Base-by-base conservation (phyloP, 306 rosid species). In the Gillenia trifoliata region DNA sequence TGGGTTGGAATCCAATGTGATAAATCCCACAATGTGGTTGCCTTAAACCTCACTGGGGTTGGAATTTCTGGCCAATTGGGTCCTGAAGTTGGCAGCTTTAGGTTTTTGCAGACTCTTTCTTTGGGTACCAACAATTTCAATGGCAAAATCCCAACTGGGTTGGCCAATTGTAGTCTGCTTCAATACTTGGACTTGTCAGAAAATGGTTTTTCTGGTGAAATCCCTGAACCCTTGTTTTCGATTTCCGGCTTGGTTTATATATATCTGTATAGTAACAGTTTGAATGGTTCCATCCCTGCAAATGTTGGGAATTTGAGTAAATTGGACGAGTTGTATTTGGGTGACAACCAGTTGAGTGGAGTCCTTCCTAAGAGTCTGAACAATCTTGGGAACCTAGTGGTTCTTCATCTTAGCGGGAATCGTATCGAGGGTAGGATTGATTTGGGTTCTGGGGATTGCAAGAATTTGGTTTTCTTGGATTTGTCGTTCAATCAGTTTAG, bases 1-100 rank as follows among this genome's bases (percentile, higher is more conserved):
- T 93, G 98, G 98, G 70, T 31, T 0, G 98, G 97, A 71, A 72
- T 93, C 26, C 30, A 70, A 11, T 91, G 98, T 54, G 84, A 87
- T 85, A 67, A n/a, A 55, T 31, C 75, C 66, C 75, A 75, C 70
- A 66, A 68, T 74, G 87, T 91, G 3, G 10, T 85, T 60, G 70
- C 87, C 76, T 86, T 93, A 11, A 82, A 91, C 63, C 85, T 93
- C 74, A 43, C 92, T 15, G 52, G 22, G 30, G 80, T 16, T 41
- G 82, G 81, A 12, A 79, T 93, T 76, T 36, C 79, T 1, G 97
- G 97, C 74, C 80, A 40, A 22, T 49, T 93, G 17, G 90, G 91
- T 25, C 87, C 89, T 31, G 80, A 89, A 79, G 82, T 91, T 50
- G 83, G 80, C 36, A 64, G 43, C 31, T 77, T 88, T 66, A 63